Percentiles rank a stretch among this genome's conserved stretches.
Conservation (phyloP, 495 filamentous ascomycete genomes). For the Trichoderma parareesei region DNA sequence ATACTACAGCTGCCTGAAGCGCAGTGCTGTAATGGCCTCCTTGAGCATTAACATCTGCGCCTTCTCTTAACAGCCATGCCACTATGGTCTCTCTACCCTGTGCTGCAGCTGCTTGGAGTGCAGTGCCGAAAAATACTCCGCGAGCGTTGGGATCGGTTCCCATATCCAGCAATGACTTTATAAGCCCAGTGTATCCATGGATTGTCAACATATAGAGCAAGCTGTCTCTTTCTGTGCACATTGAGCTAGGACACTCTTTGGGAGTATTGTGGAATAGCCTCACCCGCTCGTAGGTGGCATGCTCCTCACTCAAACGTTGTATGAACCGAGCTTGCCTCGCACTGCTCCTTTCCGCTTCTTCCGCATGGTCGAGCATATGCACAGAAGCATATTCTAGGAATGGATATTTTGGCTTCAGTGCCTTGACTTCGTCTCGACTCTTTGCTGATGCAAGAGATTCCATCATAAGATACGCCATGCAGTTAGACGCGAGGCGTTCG, state of each 20-base stretch:
- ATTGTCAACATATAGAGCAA: neutral
- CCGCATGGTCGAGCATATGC: neutral
- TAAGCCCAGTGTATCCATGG: neutral
- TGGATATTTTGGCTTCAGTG: neutral
- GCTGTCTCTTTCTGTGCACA: neutral
- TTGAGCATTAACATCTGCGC: slow-evolving; percentile 12
- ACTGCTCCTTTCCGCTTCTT: neutral
- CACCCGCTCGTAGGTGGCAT: neutral
- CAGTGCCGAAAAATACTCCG: neutral
- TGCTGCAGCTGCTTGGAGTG: neutral
- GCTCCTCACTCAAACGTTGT: neutral
- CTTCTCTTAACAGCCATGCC: too few species aligned
- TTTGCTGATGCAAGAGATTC: neutral
- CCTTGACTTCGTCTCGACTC: too few species aligned
- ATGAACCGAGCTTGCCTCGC: neutral
- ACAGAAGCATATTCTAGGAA: neutral
- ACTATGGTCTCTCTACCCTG: too few species aligned
- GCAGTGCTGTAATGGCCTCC: slow-evolving; percentile 17
- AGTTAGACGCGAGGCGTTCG: neutral
- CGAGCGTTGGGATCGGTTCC: neutral
- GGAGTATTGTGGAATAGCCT: neutral
- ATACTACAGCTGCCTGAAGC: slow-evolving; percentile 17
- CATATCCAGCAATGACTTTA: neutral
- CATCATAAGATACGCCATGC: neutral
- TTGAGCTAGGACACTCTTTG: neutral